Evolutionary conservation across 345 rosid genomes (phyloP), one percentile per base, ranked within the genome.

Genomic region (Sisymbrium altissimum): DNA sequence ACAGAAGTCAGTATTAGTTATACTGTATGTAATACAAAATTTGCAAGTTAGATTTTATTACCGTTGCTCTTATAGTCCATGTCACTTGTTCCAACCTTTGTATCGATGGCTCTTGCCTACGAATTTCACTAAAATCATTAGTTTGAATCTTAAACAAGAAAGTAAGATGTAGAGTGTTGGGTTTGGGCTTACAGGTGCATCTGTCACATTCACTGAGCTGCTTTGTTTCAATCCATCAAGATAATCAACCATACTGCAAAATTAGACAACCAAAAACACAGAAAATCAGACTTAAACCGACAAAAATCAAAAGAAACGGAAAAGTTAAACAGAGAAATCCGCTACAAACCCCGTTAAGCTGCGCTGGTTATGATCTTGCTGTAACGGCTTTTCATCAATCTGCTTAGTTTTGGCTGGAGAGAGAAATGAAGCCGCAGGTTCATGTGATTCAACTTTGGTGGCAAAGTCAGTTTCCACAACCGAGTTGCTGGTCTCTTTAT

Each of bases 11-110:
- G 56, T 23, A 39, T 15, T 4, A 6, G 2, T n/a, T n/a, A n/a
- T n/a, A n/a, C n/a, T n/a, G n/a, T n/a, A 8, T 49, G 5, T 50
- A 27, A 58, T 53, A 54, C 46, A 41, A 52, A 63, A 32, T 25
- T 36, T 7, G 36, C 21, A 39, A 60, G 66, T 11, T 25, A 6
- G 41, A 0, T 27, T 64, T 30, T 10, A 4, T 49, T 81, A 92
- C 98, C 86, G 43, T 75, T 81, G 72, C 78, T 81, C 23, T 57
- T 64, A 33, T 80, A 54, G 44, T 82, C 84, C 50, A 30, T 43
- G 13, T 36, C 61, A 43, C 68, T 25, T 55, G 79, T 81, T 64
- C 72, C 70, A 33, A 53, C 68, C 67, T 84, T 82, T 63, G 77
- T 75, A 70, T 74, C 83, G 19, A 19, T 15, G 21, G 32, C 21